Conservation (phyloP, 148 eudicot species). For the Chenopodium formosanum region DNA sequence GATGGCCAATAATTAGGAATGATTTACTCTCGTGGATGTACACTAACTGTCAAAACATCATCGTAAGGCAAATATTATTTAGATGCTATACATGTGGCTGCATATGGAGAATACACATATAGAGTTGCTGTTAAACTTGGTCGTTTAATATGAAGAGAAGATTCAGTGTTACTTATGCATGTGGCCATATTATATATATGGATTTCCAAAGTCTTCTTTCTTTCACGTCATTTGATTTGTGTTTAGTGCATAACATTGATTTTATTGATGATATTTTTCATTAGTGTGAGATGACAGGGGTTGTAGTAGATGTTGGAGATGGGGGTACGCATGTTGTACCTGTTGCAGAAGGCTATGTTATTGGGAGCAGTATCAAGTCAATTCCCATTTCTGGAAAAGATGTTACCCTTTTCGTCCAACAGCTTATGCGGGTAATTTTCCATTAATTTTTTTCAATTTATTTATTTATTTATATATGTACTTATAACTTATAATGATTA, state of each 20-base stretch:
- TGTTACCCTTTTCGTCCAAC: constrained; percentile 83
- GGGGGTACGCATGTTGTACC: constrained; percentile 98
- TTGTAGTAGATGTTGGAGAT: constrained; percentile 97
- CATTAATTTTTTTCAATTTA: too few species aligned
- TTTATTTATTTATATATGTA: background rate
- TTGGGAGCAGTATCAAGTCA: constrained; percentile 95
- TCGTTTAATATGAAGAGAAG: background rate
- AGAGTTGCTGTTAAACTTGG: background rate
- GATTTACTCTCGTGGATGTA: background rate
- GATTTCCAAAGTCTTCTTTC: background rate
- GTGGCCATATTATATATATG: background rate
- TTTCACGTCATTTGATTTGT: background rate
- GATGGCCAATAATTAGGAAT: background rate
- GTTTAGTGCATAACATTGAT: constrained; percentile 1
- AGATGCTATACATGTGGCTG: background rate
- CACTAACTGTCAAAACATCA: background rate
- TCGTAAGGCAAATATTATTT: background rate
- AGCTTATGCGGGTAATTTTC: constrained; percentile 73
- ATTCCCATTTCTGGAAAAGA: constrained; percentile 86
- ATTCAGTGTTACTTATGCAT: background rate
- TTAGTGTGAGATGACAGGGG: constrained; percentile 99
- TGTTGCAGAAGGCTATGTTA: constrained; percentile 97
- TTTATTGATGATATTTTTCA: constrained; percentile 35
- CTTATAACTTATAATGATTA: background rate
- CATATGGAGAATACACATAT: background rate